These are phyloP conservation scores for Fomitopsis pinicola DNA, from an alignment of 1,284 basidiomycete genomes.

Conservation along the genomic window DNA sequence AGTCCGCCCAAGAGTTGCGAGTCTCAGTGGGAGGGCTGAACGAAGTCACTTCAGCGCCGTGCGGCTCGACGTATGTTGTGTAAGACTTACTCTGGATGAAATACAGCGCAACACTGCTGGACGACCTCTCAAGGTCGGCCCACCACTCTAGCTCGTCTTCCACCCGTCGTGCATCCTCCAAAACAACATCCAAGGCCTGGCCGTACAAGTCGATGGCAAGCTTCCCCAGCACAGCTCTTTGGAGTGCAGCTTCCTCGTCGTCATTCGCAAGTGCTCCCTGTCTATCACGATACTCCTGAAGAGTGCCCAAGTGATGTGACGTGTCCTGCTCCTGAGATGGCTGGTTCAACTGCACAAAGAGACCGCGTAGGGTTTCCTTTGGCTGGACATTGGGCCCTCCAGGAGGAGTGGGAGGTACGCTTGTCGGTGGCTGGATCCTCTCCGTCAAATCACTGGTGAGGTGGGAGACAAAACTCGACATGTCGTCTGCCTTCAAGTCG, in stretches of 20 bases:
- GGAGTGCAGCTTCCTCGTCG: conserved; percentile 25
- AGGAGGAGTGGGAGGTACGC: conserved; percentile 7
- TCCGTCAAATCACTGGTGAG: conserved; percentile 23
- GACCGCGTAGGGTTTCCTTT: conserved; percentile 23
- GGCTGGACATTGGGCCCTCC: conserved; percentile 3
- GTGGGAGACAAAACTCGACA: conserved; percentile 29
- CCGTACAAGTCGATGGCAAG: conserved; percentile 56
- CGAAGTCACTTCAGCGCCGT: conserved; percentile 1
- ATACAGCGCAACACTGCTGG: conserved; percentile 45
- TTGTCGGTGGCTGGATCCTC: conserved; percentile 16
- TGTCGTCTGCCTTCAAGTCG: conserved; percentile 4
- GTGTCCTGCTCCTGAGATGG: conserved; percentile 14
- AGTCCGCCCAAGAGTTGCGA: conserved; percentile 37
- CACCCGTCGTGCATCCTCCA: conserved; percentile 57
- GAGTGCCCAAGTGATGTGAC: conserved; percentile 16
- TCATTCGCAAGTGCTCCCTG: conserved; percentile 11
- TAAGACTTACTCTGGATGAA: conserved; percentile 61
- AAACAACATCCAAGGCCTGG: conserved; percentile 49
- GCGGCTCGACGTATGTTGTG: background rate
- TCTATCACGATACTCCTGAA: conserved; percentile 18
- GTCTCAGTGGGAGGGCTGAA: conserved; percentile 54
- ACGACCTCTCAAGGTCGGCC: conserved; percentile 59
- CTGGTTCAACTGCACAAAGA: conserved; percentile 26
- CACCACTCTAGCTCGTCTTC: conserved; percentile 77
- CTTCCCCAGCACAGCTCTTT: conserved; percentile 35